Evolutionary conservation across 2,329 filamentous ascomycete genomes (phyloP), one percentile per base, ranked within the genome.

Genomic region (Botrytis pseudocinerea): DNA sequence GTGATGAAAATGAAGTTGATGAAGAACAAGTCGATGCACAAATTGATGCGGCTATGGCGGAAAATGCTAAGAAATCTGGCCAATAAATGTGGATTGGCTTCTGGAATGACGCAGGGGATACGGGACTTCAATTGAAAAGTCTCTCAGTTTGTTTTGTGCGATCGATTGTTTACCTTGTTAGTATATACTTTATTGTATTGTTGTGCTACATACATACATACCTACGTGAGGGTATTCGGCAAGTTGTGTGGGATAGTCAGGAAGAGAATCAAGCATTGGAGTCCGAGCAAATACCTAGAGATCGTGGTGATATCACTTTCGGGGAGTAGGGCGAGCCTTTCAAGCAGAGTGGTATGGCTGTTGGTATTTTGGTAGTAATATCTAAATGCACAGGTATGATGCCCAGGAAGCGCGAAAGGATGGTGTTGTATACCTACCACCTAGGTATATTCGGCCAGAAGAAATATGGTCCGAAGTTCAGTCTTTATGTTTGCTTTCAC

Each of bases 21-120:
- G 78, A 78, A 60, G 71, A 75, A 63, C 73, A 77, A 63, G 78
- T 80, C 9, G 78, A 80, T 75, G 79, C 77, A 57, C 79, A 81
- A 64, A 78, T 81, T 69, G 75, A 80, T 28, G 78, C 77, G 51
- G 73, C 79, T 60, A 80, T 80, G 77, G 78, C 75, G 22, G 79
- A 80, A 70, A 80, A 79, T 62, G 78, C 79, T 1, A 80, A 79
- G 69, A 75, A 74, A 61, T 80, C 79, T 51, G 79, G 78, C 28
- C 78, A 78, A 60, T 80, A 76, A 61, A 73, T 61, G 18, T 59
- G 51, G 40, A 28, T 32, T 61, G 51, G 18, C 22, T 35, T 72
- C 61, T 35, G 28, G 18, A 16, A 54, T 35, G 51, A 38, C 14
- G 63, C 40, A 61, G n/a, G 61, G 46, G n/a, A 35, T 61, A 69